Base-by-base conservation (phyloP, 768 basidiomycete genomes). In the Suillus plorans region DNA sequence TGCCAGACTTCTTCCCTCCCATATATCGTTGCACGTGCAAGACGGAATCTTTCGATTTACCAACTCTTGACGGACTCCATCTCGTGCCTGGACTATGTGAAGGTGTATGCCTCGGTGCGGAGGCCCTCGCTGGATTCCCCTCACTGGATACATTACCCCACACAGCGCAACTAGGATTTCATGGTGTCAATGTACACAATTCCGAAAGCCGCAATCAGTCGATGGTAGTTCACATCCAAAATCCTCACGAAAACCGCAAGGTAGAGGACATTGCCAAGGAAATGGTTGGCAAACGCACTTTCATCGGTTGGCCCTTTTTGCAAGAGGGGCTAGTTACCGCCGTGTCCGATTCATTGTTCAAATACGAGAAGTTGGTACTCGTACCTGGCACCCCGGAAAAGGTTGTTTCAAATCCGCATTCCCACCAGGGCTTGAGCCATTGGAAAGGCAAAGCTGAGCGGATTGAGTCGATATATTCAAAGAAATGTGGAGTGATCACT, bases 1-100 rank as follows among this genome's bases (percentile, higher is more conserved):
- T 96, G 2, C 95, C 95, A 1, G 92, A 94, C 5, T 95, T 98
- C 81, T 97, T 99, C 85, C 96, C 97, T 13, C 84, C 93, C 31
- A 78, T 99, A 18, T 79, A 87, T 68, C 86, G 89, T 42, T 96
- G 92, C 69, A 87, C 85, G 20, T 97, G 94, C 76, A 78, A 78
- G 63, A 91, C 88, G 86, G 89, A 91, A 67, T 80, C 89, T 1
- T 99, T 94, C 80, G 85, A 96, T 70, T 84, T 99, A 10, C 97
- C 97, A 0, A 95, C 90, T 0, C 82, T 99, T 41, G 80, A 82
- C 68, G 96, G 94, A 2, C 83, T 97, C 18, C 89, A 94, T 69
- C 85, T 97, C 49, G 83, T 96, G 44, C 85, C 90, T 49, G 97
- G 97, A 5, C 85, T 99, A 0, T 86, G 92, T 65, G 90, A 95